phyloP scores from a whole-genome alignment of 1,284 basidiomycete species.

The Ustilago bromivora region DNA sequence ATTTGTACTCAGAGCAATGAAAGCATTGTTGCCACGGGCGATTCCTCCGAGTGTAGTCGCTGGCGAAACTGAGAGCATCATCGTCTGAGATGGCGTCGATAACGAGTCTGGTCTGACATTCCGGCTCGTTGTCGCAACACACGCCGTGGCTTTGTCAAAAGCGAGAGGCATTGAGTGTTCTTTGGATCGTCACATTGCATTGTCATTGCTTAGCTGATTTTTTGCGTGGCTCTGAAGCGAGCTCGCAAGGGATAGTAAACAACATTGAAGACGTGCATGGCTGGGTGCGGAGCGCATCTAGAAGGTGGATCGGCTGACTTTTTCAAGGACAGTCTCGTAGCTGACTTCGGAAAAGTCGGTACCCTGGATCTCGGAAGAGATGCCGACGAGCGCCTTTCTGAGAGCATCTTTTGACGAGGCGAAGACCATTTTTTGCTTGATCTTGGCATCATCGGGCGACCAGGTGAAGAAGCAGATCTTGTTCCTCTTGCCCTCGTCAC shows the following conservation, averaged over 20 bases:
- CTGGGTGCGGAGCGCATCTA: conserved; percentile 16
- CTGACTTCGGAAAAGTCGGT: conserved; percentile 84
- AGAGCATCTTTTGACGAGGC: conserved; percentile 92
- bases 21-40: too few relatives aligned
- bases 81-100: not conserved
- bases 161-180: not conserved
- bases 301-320: conserved; percentile 43
- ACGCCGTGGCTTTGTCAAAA: not conserved
- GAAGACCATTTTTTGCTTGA: conserved; percentile 95
- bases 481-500: conserved; percentile 83
- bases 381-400: conserved; percentile 78
- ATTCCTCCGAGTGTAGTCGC: not conserved
- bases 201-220: conserved; percentile 2
- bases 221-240: not conserved
- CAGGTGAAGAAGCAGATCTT: conserved; percentile 90
- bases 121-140: not conserved
- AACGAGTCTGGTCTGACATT: not conserved
- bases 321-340: conserved; percentile 73
- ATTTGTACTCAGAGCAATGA: conserved; percentile 7
- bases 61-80: not conserved
- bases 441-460: conserved; percentile 85
- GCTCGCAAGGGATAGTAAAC: not conserved
- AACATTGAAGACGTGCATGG: not conserved
- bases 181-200: not conserved
- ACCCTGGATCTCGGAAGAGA: conserved; percentile 85